Conservation (phyloP, 345 rosid genomes). For the Cardamine chenopodiifolia region DNA sequence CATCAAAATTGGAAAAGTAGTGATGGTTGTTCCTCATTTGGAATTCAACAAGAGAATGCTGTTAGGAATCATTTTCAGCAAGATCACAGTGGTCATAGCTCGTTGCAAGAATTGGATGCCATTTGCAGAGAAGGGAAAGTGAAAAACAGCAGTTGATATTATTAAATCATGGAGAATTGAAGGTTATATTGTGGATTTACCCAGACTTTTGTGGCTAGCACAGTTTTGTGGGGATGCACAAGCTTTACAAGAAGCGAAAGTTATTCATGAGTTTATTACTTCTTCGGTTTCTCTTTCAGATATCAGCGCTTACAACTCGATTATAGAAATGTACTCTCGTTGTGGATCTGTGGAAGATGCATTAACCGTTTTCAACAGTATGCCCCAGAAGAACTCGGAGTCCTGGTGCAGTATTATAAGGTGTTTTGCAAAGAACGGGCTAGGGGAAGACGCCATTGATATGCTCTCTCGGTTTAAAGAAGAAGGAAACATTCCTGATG, state of each 20-base stretch:
- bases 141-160: constrained; percentile 56
- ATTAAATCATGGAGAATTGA: constrained; percentile 47
- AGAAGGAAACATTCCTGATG: constrained; percentile 61
- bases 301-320: constrained; percentile 48
- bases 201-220: constrained; percentile 50
- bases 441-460: constrained; percentile 76
- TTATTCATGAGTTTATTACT: constrained; percentile 50
- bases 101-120: constrained; percentile 54
- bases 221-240: constrained; percentile 61
- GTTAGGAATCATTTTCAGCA: constrained; percentile 2
- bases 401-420: constrained; percentile 71
- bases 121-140: constrained; percentile 60
- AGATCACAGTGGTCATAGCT: not conserved
- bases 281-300: constrained; percentile 44
- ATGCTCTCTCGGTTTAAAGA: constrained; percentile 62
- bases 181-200: constrained; percentile 52
- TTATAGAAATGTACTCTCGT: constrained; percentile 68
- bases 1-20: constrained; percentile 21
- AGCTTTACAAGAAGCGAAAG: constrained; percentile 62
- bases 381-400: constrained; percentile 54
- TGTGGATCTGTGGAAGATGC: constrained; percentile 63
- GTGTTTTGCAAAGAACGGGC: constrained; percentile 65
- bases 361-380: constrained; percentile 49
- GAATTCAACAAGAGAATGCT: not conserved
- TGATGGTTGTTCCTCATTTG: constrained; percentile 6